Evolutionary conservation across 306 rosid genomes (phyloP).

Genomic region (Gastrolobium bilobum): DNA sequence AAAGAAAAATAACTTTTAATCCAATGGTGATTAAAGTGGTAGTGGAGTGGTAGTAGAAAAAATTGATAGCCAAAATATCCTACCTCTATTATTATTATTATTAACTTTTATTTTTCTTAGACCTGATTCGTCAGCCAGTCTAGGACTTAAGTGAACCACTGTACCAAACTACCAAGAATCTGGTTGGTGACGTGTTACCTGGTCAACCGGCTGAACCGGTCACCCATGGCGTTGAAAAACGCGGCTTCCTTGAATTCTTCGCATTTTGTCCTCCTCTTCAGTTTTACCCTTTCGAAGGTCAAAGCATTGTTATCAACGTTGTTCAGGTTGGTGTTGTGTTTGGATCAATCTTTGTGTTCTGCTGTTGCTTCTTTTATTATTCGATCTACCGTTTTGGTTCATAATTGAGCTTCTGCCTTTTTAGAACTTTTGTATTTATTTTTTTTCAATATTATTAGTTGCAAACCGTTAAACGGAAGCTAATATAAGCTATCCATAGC

Average conservation of each 20-base stretch:
- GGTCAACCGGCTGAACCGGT: constrained; percentile 55
- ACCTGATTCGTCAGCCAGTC: too few species aligned
- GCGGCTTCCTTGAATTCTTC: neutral
- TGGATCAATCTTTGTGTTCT: constrained; percentile 18
- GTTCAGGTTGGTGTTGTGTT: neutral
- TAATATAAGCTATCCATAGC: neutral
- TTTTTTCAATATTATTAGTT: neutral
- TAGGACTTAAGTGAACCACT: too few species aligned
- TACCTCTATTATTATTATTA: too few species aligned
- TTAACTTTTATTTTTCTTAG: too few species aligned
- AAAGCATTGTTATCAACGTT: neutral
- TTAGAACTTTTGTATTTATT: neutral
- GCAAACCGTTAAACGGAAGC: neutral
- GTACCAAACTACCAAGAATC: neutral
- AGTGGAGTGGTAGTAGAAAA: too few species aligned
- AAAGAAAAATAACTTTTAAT: too few species aligned
- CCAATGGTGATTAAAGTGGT: too few species aligned
- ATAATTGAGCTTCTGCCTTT: neutral
- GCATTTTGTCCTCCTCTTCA: neutral
- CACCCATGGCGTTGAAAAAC: constrained; percentile 39
- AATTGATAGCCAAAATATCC: too few species aligned
- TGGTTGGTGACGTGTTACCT: neutral
- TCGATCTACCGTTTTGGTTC: constrained; percentile 21
- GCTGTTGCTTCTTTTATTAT: neutral
- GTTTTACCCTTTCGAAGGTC: neutral